These are phyloP conservation scores for Phyllosticta citribraziliensis DNA, from an alignment of 2,329 filamentous ascomycete genomes.

Conservation along the genomic window DNA sequence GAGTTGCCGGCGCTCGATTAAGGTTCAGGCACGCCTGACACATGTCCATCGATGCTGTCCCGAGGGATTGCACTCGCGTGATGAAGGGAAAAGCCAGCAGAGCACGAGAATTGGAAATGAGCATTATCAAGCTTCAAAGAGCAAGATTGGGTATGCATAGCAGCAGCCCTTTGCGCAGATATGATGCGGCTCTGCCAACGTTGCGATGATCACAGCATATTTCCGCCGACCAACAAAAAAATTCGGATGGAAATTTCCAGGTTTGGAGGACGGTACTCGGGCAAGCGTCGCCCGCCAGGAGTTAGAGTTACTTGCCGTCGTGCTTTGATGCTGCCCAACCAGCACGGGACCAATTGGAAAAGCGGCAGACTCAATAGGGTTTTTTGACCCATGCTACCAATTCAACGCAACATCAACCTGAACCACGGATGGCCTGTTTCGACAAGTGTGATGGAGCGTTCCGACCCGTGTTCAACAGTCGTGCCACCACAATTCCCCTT, in stretches of 20 bases:
- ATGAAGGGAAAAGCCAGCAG: not conserved
- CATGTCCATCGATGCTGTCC: not conserved
- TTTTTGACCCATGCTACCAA: not conserved
- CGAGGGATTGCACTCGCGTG: not conserved
- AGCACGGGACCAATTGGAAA: not conserved
- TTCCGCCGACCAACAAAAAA: not conserved
- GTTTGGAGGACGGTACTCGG: not conserved
- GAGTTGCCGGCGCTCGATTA: not conserved
- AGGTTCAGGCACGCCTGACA: not conserved
- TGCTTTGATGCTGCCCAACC: not conserved
- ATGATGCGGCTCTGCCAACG: not conserved
- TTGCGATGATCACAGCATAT: not conserved
- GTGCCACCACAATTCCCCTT: not conserved
- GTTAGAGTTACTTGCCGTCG: not conserved
- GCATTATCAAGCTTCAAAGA: not conserved
- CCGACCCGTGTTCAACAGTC: not conserved
- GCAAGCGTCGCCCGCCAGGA: not conserved
- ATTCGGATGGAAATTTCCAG: not conserved
- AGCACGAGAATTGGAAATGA: not conserved
- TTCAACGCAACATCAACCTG: not conserved
- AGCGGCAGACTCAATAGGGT: not conserved
- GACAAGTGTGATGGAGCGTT: not conserved
- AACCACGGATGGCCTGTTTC: not conserved
- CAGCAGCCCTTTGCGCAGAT: not conserved
- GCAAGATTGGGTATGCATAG: not conserved